These are phyloP conservation scores for Nasturtium officinale DNA, from an alignment of 345 rosid species.

Conservation along the genomic window DNA sequence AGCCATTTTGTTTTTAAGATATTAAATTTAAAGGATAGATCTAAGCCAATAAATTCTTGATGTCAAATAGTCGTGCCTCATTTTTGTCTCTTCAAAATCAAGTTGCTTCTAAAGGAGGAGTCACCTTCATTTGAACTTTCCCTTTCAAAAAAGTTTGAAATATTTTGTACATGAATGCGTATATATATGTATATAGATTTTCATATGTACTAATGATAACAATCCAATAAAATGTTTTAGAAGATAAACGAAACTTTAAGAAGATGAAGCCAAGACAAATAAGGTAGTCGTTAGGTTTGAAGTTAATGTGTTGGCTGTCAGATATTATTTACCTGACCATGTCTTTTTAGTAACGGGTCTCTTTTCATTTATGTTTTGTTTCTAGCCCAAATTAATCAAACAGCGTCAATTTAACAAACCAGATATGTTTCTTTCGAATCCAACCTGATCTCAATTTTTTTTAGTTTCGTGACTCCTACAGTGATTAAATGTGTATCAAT, in stretches of 20 bases:
- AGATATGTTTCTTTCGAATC: not conserved
- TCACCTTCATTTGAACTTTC: conserved; percentile 39
- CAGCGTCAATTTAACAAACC: conserved; percentile 16
- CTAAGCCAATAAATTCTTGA: conserved; percentile 38
- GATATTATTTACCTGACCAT: conserved; percentile 44
- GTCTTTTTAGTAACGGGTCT: conserved; percentile 39
- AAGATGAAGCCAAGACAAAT: conserved; percentile 41
- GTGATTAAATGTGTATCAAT: not conserved
- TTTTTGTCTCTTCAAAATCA: conserved; percentile 45
- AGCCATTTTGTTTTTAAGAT: not conserved
- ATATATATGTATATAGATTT: not conserved
- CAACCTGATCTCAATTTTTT: not conserved
- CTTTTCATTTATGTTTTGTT: conserved; percentile 31
- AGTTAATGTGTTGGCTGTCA: conserved; percentile 46
- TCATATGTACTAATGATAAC: not conserved
- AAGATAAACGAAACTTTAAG: conserved; percentile 35
- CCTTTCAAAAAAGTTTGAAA: conserved; percentile 29
- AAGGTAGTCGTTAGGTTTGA: conserved; percentile 48
- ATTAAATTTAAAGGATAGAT: conserved; percentile 19
- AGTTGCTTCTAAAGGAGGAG: conserved; percentile 25
- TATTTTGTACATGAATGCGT: not conserved
- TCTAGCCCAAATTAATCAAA: conserved; percentile 25
- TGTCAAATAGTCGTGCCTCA: conserved; percentile 38
- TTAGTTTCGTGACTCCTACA: not conserved
- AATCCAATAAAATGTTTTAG: conserved; percentile 12